phyloP scores from a whole-genome alignment of 2,329 filamentous ascomycete species.

The Monilinia laxa region DNA sequence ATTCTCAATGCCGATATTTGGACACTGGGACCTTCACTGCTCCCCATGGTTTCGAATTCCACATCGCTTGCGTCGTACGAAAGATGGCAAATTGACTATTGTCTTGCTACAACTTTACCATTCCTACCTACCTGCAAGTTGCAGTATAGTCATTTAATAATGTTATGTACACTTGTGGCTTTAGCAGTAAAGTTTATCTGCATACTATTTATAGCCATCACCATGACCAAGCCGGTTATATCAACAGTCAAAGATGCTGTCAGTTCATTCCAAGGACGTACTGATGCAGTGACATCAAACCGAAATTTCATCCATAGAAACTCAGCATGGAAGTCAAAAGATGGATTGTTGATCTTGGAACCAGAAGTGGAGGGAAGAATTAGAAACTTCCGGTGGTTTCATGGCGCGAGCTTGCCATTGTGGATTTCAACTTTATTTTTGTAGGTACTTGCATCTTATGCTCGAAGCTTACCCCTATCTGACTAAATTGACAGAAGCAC shows the following conservation, averaged over 20 bases:
- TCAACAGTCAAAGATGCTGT: conserved; percentile 43
- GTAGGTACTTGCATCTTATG: neutral
- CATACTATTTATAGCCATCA: conserved; percentile 21
- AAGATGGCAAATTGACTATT: conserved; percentile 32
- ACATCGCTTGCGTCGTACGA: conserved; percentile 16
- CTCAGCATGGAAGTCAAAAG: conserved; percentile 27
- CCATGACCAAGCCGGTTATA: conserved; percentile 32
- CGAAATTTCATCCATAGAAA: conserved; percentile 33
- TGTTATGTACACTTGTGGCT: neutral
- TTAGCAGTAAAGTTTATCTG: conserved; percentile 9
- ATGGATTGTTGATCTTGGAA: conserved; percentile 13
- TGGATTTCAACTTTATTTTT: conserved; percentile 27
- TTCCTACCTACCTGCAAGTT: conserved; percentile 28
- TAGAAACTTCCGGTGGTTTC: conserved; percentile 28
- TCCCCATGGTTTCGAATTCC: neutral
- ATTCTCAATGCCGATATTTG: conserved; percentile 27
- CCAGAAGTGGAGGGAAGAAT: conserved; percentile 4
- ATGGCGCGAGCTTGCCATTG: conserved; percentile 25
- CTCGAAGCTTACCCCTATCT: neutral
- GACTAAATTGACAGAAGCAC: neutral
- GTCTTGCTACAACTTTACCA: conserved; percentile 27
- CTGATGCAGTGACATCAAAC: conserved; percentile 38
- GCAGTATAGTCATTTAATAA: conserved; percentile 27
- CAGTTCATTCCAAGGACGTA: conserved; percentile 41
- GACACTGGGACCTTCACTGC: conserved; percentile 26